These are phyloP conservation scores for Rhodotorula toruloides DNA, from an alignment of 768 basidiomycete species.

Conservation along the genomic window DNA sequence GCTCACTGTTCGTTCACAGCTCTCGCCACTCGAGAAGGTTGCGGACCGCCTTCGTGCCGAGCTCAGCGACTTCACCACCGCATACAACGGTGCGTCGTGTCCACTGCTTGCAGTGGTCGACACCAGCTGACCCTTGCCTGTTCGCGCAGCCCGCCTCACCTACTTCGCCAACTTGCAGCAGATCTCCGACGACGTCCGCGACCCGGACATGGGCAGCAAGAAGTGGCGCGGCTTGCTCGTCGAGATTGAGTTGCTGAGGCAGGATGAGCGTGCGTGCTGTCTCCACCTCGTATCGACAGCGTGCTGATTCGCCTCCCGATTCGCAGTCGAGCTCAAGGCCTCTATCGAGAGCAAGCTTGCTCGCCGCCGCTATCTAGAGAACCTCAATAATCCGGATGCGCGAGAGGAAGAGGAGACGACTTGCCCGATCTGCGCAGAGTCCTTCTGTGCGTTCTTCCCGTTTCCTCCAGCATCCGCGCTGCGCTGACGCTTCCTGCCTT, in stretches of 20 bases:
- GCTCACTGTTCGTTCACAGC: no score
- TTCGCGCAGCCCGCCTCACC: conserved; percentile 17
- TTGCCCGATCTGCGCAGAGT: conserved; percentile 38
- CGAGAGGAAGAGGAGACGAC: conserved; percentile 9
- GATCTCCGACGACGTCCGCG: conserved; percentile 34
- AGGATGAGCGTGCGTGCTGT: conserved; percentile 16
- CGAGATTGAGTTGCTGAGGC: conserved; percentile 10
- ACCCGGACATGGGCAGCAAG: conserved; percentile 9
- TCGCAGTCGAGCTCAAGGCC: conserved; percentile 2
- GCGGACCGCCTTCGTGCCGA: conserved; percentile 31
- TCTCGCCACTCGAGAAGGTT: conserved; percentile 30
- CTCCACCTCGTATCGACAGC: neutral
- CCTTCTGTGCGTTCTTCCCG: no score
- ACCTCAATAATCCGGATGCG: conserved; percentile 17
- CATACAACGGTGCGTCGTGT: conserved; percentile 23
- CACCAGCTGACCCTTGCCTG: neutral
- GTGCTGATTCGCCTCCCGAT: neutral
- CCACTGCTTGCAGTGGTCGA: neutral
- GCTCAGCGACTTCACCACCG: conserved; percentile 6
- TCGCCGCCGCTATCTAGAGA: conserved; percentile 35
- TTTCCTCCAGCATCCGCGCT: no score
- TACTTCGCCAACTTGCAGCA: conserved; percentile 41
- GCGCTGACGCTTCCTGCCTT: no score
- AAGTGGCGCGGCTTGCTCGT: conserved; percentile 13
- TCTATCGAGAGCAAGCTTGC: conserved; percentile 15